Evolutionary conservation across 768 basidiomycete species (phyloP), one percentile per base, ranked within the genome.

Genomic region (Lactarius evosmus): DNA sequence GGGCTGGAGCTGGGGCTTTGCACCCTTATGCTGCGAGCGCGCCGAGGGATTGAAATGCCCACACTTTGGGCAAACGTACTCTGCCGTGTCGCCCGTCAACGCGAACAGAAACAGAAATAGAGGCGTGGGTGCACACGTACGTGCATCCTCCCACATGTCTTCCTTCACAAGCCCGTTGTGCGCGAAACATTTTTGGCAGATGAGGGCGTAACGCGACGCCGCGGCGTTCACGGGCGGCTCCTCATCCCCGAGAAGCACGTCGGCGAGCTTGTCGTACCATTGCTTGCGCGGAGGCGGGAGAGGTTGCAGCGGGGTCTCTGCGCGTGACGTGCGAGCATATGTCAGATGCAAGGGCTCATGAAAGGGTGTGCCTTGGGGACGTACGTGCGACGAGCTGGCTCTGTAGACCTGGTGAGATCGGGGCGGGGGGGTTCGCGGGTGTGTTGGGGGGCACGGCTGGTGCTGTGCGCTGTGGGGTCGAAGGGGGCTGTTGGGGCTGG

Each of bases 111-210:
- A 49, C 22, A 49, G n/a, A 11, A 4, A 16, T 0, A 46, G 27
- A 51, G 40, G 27, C 36, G 22, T n/a, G 85, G 44, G n/a, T 49
- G 12, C 8, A n/a, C 40, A 41, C 92, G 74, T 69, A 95, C 94
- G 90, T 32, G 88, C 83, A 66, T 89, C 86, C 65, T 89, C 87
- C 84, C 88, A 95, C 72, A 87, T 80, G 51, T 79, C 84, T 72
- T 93, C 92, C 70, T 88, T 87, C 11, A 93, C 90, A 2, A 97
- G 79, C 3, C 94, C 94, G 65, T 96, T 96, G 72, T 95, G 94
- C 25, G 84, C 76, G 70, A 90, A 95, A 71, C 94, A 96, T 66
- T 85, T 86, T 68, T 87, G 85, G 75, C 94, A 96, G 53, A 96
- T 95, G 55, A 95, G 82, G 2, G 94, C 94, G 69, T 92, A 96